Evolutionary conservation across 2,329 filamentous ascomycete species (phyloP), one percentile per base, ranked within the genome.

Genomic region (Aspergillus versicolor): DNA sequence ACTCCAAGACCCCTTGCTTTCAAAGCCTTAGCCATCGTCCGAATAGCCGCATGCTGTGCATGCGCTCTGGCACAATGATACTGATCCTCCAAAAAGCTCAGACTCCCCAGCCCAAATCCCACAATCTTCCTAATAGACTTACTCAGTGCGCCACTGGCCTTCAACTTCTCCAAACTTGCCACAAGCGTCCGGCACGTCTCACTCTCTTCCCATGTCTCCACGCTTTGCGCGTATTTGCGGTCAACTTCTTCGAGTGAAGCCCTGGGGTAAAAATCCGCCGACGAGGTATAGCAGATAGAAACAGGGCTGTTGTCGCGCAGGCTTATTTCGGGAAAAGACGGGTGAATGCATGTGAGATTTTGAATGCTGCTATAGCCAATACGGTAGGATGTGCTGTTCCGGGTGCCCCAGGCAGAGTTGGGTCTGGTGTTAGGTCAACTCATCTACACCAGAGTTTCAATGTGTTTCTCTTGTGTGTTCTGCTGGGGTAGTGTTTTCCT

Each of bases 11-110:
- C 12, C 5, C n/a, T 24, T 4, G 22, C 24, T 11, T 22, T 22
- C 13, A 50, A 22, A 12, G 68, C 52, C 2, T 65, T 48, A 30
- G 30, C 61, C 24, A 68, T 55, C 2, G 65, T 70, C 19, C 61
- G 17, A 6, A 71, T 46, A 5, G 70, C 49, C 4, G 66, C 68
- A 44, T 70, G 67, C 51, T 71, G 69, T 8, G 48, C 50, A 17
- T 62, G 58, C 0, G 56, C 61, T 2, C 66, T 60, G 6, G 50
- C 53, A 5, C 48, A 43, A 34, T 55, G 32, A 22, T 52, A 48
- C 6, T 53, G 56, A 21, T 59, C 34, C 4, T 52, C 17, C 11
- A 54, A n/a, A 9, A 32, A 38, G 1, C 54, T 61, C 5, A 69
- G 37, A 2, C 58, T 57, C 2, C 65, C 67, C 17, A 70, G 60